phyloP scores from a whole-genome alignment of 1,139 yeast species.

The Geotrichum australiense region DNA sequence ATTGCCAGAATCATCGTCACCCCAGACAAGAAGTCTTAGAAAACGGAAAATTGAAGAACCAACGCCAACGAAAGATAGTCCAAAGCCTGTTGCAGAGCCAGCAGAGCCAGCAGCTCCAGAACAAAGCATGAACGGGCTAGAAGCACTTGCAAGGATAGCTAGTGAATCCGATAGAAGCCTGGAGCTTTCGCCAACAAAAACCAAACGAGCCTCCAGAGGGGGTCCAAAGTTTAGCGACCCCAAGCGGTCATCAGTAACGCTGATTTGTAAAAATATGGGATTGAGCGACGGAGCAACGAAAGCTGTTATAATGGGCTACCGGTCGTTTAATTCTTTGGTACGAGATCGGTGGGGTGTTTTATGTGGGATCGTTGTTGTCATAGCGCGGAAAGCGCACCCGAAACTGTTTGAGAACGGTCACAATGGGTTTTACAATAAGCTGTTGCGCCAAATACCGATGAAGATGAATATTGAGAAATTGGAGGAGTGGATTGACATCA shows the following conservation, averaged over 20 bases:
- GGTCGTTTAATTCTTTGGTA: slow-evolving; percentile 30
- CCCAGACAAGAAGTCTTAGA: slow-evolving; percentile 2
- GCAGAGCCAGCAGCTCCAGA: slow-evolving; percentile 1
- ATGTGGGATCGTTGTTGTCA: slow-evolving; percentile 31
- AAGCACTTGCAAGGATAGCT: slow-evolving; percentile 10
- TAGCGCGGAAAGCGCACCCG: slow-evolving; percentile 32
- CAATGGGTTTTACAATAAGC: slow-evolving; percentile 15
- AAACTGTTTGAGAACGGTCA: slow-evolving; percentile 19
- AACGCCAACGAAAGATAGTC: background rate
- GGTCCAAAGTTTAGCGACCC: slow-evolving; percentile 15
- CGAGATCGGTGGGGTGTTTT: slow-evolving; percentile 35
- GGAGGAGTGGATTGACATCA: slow-evolving; percentile 34
- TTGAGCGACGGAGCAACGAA: slow-evolving; percentile 6
- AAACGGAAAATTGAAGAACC: background rate
- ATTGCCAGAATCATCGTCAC: slow-evolving; percentile 3
- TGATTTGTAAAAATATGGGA: slow-evolving; percentile 9
- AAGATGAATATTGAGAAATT: slow-evolving; percentile 19
- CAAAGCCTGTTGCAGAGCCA: background rate
- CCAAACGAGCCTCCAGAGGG: slow-evolving; percentile 6
- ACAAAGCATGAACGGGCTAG: background rate
- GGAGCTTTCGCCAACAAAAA: slow-evolving; percentile 3
- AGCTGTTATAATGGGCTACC: slow-evolving; percentile 31
- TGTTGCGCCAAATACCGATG: slow-evolving; percentile 6
- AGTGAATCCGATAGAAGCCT: slow-evolving; percentile 6
- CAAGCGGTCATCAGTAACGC: slow-evolving; percentile 7